A percentile compares a stretch with the other conserved stretches of the same genome.
Evolutionary conservation across 768 basidiomycete genomes (phyloP).

Genomic region (Phaffia australis): DNA sequence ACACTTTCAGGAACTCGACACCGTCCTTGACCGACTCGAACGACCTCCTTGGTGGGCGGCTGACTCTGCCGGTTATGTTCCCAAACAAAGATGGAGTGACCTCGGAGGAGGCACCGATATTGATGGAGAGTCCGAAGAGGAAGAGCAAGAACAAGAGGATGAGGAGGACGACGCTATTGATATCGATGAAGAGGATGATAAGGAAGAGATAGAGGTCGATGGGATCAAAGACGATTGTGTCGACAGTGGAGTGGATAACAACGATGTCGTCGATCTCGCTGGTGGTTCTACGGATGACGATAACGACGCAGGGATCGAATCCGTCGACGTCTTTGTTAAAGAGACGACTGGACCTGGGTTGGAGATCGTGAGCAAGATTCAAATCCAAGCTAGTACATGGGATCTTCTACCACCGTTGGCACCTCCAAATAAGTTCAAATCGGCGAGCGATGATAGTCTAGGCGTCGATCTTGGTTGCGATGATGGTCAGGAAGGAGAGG

Average conservation of each 20-base stretch:
- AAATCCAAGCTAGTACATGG: background rate
- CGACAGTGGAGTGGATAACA: conserved; percentile 17
- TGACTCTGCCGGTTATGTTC: background rate
- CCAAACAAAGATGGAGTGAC: conserved; percentile 31
- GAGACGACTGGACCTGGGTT: background rate
- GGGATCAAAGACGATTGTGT: conserved; percentile 13
- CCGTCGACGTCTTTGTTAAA: background rate
- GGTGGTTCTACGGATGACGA: conserved; percentile 27
- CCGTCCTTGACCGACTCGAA: conserved; percentile 19
- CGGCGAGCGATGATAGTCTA: background rate
- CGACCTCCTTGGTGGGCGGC: background rate
- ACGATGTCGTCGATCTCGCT: conserved; percentile 6
- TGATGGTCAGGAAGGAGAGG: too few species aligned
- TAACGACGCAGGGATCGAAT: background rate
- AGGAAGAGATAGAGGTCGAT: conserved; percentile 45
- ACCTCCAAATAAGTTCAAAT: background rate
- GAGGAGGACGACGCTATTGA: conserved; percentile 16
- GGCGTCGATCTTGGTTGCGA: background rate
- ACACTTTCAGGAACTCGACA: conserved; percentile 22
- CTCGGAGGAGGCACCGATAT: conserved; percentile 17
- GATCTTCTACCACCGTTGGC: too few species aligned
- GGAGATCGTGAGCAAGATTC: background rate
- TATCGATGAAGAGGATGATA: conserved; percentile 33
- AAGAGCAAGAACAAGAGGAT: conserved; percentile 18
- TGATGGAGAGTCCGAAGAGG: conserved; percentile 19